phyloP scores from a whole-genome alignment of 176 grass and related monocot genomes.

The Aegilops tauschii region DNA sequence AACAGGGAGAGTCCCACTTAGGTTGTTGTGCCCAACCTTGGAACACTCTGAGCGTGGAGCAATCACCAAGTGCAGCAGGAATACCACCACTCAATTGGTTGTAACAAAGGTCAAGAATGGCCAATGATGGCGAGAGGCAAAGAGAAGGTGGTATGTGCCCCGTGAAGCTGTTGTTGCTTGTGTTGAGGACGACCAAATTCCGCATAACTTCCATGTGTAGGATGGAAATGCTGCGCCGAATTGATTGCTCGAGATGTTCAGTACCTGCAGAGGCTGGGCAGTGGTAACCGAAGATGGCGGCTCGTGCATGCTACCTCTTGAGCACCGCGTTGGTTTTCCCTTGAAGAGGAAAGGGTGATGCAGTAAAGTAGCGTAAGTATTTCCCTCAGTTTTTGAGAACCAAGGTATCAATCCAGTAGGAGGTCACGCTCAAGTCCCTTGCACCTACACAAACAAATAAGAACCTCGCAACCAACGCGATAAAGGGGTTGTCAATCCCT shows the following conservation, averaged over 20 bases:
- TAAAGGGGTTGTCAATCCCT: no score
- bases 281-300: not conserved
- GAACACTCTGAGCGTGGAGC: not conserved
- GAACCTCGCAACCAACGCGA: no score
- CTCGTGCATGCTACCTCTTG: not conserved
- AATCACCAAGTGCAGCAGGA: not conserved
- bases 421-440: no score
- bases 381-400: no score
- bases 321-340: no score
- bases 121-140: not conserved
- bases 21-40: slow-evolving; percentile 2
- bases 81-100: not conserved
- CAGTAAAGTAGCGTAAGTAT: no score
- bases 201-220: not conserved
- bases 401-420: no score
- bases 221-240: not conserved
- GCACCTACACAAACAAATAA: no score
- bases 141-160: not conserved
- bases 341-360: no score
- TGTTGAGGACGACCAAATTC: not conserved
- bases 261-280: not conserved
- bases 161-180: not conserved
- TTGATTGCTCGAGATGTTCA: not conserved
- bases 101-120: slow-evolving; percentile 9
- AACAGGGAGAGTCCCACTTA: not conserved